Evolutionary conservation across 164 flowering plant genomes (phyloP).

Genomic region (Aristolochia contorta): DNA sequence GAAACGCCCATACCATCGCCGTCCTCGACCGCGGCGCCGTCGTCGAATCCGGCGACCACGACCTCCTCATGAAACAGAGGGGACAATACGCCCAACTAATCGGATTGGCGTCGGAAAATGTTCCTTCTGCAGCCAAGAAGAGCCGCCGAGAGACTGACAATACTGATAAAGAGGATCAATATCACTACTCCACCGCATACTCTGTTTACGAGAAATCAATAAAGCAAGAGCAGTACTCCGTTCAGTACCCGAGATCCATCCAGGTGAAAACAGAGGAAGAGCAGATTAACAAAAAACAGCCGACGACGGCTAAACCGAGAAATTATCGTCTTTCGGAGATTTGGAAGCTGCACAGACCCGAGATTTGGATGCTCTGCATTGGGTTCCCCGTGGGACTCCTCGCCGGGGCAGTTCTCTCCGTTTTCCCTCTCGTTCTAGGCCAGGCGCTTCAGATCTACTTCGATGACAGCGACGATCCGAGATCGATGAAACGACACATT

Average conservation of each 20-base stretch:
- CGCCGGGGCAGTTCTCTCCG: slow-evolving; percentile 66
- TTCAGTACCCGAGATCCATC: slow-evolving; percentile 13
- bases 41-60: slow-evolving; percentile 50
- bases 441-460: slow-evolving; percentile 46
- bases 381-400: slow-evolving; percentile 47
- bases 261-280: neutral
- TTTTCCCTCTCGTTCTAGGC: slow-evolving; percentile 59
- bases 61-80: slow-evolving; percentile 35
- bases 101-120: slow-evolving; percentile 44
- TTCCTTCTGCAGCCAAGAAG: neutral
- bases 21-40: slow-evolving; percentile 53
- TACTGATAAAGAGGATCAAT: too few relatives aligned
- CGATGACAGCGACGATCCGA: slow-evolving; percentile 4
- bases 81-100: slow-evolving; percentile 50
- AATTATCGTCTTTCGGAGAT: slow-evolving; percentile 27
- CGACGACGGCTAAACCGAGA: slow-evolving; percentile 8
- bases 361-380: slow-evolving; percentile 28
- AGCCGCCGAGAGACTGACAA: neutral
- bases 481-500: slow-evolving; percentile 30
- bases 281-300: slow-evolving; percentile 2
- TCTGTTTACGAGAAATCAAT: slow-evolving; percentile 17
- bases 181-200: slow-evolving; percentile 6
- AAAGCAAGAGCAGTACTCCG: slow-evolving; percentile 2
- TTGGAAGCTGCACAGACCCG: slow-evolving; percentile 54
- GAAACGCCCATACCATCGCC: slow-evolving; percentile 46